Evolutionary conservation across 306 rosid genomes (phyloP), one percentile per base, ranked within the genome.

Genomic region (Fragaria ananassa): DNA sequence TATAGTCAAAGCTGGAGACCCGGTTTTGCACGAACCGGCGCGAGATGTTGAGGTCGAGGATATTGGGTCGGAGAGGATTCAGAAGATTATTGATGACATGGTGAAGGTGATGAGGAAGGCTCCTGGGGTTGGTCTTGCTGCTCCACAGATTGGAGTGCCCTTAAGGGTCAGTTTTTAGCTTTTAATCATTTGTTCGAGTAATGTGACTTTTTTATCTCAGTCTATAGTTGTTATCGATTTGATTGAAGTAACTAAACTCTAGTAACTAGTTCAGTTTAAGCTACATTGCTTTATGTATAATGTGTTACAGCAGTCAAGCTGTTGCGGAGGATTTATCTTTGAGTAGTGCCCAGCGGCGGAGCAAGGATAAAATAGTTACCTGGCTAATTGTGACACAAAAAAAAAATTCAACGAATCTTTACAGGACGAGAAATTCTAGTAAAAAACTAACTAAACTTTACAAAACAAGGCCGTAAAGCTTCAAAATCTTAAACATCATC

Each of bases 91-190:
- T 63, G 96, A 91, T 80, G 92, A 92, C 70, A 94, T 94, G 98
- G 82, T 94, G 42, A n/a, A 45, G 64, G 90, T 83, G 39, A 90
- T 91, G 97, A 84, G 97, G 67, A 83, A 84, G 12, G 92, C 97
- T 82, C 96, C 97, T 71, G 97, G 97, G 15, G 93, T 94, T 58
- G 97, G 98, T 19, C 88, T 94, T 13, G 96, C 98, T 47, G 98
- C 98, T 83, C 97, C 97, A 6, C 98, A 94, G 83, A 86, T 94
- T 83, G 98, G 98, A 85, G 65, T 94, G 44, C 91, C 98, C 8
- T 83, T 87, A 25, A 84, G 89, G 97, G 97, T 94, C 37, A 39
- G 88, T 81, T 14, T 0, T 65, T 61, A 51, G 2, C 53, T 12
- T 69, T 42, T 50, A 25, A 21, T 57, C 63, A 51, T 53, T 57